phyloP scores from a whole-genome alignment of 2,329 filamentous ascomycete genomes.

The Paecilomyces formosus region DNA sequence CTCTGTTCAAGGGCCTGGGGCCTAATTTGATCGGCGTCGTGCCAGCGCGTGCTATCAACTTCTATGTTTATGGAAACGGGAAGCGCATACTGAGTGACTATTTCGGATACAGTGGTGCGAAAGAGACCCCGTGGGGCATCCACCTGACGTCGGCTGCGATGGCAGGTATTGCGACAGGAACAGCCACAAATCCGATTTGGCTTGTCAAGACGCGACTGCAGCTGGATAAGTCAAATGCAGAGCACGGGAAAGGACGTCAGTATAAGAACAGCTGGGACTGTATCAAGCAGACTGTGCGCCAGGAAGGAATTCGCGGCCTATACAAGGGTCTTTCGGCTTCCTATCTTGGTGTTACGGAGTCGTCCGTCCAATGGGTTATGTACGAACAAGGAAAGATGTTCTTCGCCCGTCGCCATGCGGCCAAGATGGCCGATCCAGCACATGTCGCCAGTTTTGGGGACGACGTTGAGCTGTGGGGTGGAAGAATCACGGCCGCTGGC shows the following conservation, averaged over 20 bases:
- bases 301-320: slow-evolving; percentile 73
- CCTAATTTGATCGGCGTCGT: slow-evolving; percentile 87
- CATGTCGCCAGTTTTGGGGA: slow-evolving; percentile 65
- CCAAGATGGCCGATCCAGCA: slow-evolving; percentile 49
- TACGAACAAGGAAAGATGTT: slow-evolving; percentile 85
- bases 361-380: slow-evolving; percentile 84
- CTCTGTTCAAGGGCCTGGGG: slow-evolving; percentile 86
- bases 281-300: slow-evolving; percentile 68
- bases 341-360: slow-evolving; percentile 85
- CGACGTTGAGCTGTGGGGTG: slow-evolving; percentile 66
- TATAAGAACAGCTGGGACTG: slow-evolving; percentile 89
- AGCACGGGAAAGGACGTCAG: slow-evolving; percentile 52
- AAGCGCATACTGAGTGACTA: slow-evolving; percentile 73
- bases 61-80: slow-evolving; percentile 87
- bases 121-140: slow-evolving; percentile 60
- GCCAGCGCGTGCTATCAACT: slow-evolving; percentile 84
- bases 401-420: slow-evolving; percentile 58
- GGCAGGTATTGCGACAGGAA: slow-evolving; percentile 79
- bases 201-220: slow-evolving; percentile 89
- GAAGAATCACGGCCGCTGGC: slow-evolving; percentile 69
- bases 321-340: slow-evolving; percentile 89
- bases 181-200: slow-evolving; percentile 94
- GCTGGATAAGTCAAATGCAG: slow-evolving; percentile 76
- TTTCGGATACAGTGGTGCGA: slow-evolving; percentile 35
- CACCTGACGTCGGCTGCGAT: slow-evolving; percentile 69